phyloP scores from a whole-genome alignment of 768 basidiomycete genomes.

The Auriculariales sp. region DNA sequence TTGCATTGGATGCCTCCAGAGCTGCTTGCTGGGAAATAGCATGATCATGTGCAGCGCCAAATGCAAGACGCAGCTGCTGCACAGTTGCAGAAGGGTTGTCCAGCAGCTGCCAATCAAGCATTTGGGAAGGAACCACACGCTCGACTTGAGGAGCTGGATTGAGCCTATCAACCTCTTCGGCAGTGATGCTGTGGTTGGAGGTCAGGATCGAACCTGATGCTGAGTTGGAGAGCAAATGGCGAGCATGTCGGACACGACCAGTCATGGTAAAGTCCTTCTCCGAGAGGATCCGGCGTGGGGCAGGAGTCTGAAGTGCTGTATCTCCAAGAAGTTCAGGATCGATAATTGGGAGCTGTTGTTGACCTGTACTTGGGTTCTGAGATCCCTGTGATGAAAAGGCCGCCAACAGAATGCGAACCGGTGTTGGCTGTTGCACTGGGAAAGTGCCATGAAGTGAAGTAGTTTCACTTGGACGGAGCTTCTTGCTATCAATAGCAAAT shows the following conservation, averaged over 20 bases:
- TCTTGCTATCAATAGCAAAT: background rate
- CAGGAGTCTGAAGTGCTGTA: background rate
- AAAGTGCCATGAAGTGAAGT: background rate
- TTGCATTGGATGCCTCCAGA: constrained; percentile 9
- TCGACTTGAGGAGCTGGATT: constrained; percentile 8
- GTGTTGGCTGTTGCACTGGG: background rate
- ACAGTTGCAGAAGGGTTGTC: background rate
- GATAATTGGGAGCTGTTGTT: background rate
- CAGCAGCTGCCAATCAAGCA: constrained; percentile 7
- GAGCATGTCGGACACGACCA: background rate
- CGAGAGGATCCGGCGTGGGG: background rate
- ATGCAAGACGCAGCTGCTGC: constrained; percentile 3
- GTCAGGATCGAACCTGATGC: constrained; percentile 15
- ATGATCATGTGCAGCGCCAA: constrained; percentile 6
- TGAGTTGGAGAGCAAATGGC: constrained; percentile 1
- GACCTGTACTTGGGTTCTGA: background rate
- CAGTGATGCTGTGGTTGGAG: constrained; percentile 7
- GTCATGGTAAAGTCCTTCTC: background rate
- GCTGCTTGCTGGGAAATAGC: constrained; percentile 7
- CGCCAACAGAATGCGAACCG: background rate
- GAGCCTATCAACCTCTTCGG: background rate
- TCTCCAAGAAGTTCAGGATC: background rate
- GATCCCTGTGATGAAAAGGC: background rate
- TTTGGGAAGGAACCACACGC: constrained; percentile 1
- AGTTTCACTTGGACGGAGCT: background rate